A percentile compares a stretch with the other conserved stretches of the same genome.
phyloP scores from a whole-genome alignment of 768 basidiomycete genomes.

The Filobasidium floriforme region DNA sequence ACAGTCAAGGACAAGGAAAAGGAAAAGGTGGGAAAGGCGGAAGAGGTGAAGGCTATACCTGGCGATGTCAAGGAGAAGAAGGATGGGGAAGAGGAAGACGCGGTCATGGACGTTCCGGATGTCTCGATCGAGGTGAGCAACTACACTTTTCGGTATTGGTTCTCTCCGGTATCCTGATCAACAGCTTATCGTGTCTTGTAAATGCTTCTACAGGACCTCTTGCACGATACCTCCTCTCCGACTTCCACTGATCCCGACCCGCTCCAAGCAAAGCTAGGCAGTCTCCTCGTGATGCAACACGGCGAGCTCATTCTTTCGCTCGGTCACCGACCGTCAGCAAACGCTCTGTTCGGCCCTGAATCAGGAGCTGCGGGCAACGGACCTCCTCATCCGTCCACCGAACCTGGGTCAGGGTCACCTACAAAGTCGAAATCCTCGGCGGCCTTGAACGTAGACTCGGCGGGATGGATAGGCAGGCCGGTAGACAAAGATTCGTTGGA shows the following conservation, averaged over 20 bases:
- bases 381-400: background rate
- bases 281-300: slow-evolving; percentile 29
- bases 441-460: background rate
- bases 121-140: slow-evolving; percentile 13
- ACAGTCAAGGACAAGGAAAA: background rate
- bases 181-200: background rate
- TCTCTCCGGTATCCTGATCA: background rate
- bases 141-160: no score
- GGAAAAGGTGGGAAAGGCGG: background rate
- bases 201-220: slow-evolving; percentile 8
- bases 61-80: background rate
- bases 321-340: slow-evolving; percentile 35
- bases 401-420: background rate
- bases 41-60: slow-evolving; percentile 1
- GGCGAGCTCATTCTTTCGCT: slow-evolving; percentile 44
- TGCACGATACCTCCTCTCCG: slow-evolving; percentile 9
- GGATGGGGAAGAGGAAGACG: background rate
- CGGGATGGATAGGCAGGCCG: slow-evolving; percentile 19
- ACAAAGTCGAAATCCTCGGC: background rate
- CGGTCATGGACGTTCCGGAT: slow-evolving; percentile 21
- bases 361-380: background rate
- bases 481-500: slow-evolving; percentile 26
- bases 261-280: slow-evolving; percentile 25
- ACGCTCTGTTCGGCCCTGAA: slow-evolving; percentile 20
- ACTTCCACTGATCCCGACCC: slow-evolving; percentile 21